Evolutionary conservation across 2,329 filamentous ascomycete genomes (phyloP), one percentile per base, ranked within the genome.

Genomic region (Monosporascus sp.): DNA sequence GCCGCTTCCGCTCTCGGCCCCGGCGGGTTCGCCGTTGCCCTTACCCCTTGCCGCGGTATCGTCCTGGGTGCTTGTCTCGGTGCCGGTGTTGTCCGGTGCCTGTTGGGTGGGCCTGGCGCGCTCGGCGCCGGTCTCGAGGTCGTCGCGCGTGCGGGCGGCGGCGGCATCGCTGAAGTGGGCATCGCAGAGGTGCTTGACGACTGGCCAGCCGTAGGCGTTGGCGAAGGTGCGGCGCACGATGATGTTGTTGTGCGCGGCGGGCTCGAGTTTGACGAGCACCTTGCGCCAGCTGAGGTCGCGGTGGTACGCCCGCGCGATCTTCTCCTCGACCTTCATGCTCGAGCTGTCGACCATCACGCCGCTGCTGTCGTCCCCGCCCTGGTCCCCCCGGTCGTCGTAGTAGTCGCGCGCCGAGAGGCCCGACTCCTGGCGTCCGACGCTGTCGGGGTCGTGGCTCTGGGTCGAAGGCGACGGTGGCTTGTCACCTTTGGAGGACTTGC

Each of bases 241-340:
- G 60, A 99, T 96, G 70, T 99, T 99, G 72, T 99, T 99, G 74
- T 99, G 94, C 0, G 94, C 94, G 71, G 99, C 94, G 0, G 94
- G 94, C 68, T 99, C 93, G 2, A 99, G 78, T 51, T 94, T 88
- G 16, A 99, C 94, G 4, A 99, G 82, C 1, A 99, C 94, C 68
- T 99, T 99, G 46, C 94, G 88, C 94, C 94, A 99, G 1, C 90
- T 89, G 20, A 99, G 74, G 58, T 91, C 91, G 14, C 86, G 85
- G 69, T 99, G 94, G 72, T 99, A 99, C 16, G 91, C 94, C 47
- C 94, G 84, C 2, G 94, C 94, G 60, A 99, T 99, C 72, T 97
- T 97, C 70, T 99, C 94, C 70, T 99, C 94, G 1, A 97, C 91
- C 58, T 89, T 90, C 84, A 97, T 92, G 58, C 75, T 83, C 9